Percentiles rank a stretch among this genome's conserved stretches.
Evolutionary conservation across 371 early-diverging fungal species (phyloP).

Genomic region (Thermomucor indicae-seudaticae): DNA sequence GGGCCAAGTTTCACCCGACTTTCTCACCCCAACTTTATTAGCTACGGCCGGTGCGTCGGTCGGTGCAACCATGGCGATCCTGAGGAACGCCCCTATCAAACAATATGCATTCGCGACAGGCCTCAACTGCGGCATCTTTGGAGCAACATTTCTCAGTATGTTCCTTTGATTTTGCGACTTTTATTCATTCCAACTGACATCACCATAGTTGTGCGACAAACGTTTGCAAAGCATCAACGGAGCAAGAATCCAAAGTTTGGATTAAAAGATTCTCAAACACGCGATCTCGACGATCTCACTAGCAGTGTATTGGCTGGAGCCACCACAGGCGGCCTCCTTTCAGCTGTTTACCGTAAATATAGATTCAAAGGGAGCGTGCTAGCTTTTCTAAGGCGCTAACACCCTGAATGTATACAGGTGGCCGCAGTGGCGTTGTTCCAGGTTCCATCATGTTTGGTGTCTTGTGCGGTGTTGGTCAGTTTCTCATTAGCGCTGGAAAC

Average conservation of each 20-base stretch:
- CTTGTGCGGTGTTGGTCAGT: slow-evolving; percentile 27
- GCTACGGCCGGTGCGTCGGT: slow-evolving; percentile 43
- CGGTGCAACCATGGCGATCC: slow-evolving; percentile 46
- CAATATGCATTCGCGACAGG: slow-evolving; percentile 32
- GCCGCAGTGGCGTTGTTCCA: slow-evolving; percentile 44
- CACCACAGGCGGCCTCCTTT: slow-evolving; percentile 52
- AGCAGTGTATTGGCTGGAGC: slow-evolving; percentile 59
- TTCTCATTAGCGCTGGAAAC: slow-evolving; percentile 24
- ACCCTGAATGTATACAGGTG: slow-evolving; percentile 44
- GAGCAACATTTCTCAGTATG: slow-evolving; percentile 44
- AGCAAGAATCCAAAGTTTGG: slow-evolving; percentile 54
- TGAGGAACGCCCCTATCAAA: slow-evolving; percentile 31
- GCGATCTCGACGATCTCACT: slow-evolving; percentile 49
- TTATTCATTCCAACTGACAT: neutral
- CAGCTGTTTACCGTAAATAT: slow-evolving; percentile 45
- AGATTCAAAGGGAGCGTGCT: neutral
- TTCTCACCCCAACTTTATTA: no score
- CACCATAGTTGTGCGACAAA: slow-evolving; percentile 38
- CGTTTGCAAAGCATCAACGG: slow-evolving; percentile 50
- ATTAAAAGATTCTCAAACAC: slow-evolving; percentile 53
- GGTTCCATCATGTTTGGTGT: slow-evolving; percentile 52
- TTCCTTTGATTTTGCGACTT: neutral
- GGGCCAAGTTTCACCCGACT: no score
- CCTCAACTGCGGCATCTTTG: slow-evolving; percentile 41
- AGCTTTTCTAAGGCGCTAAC: no score